A percentile compares a stretch with the other conserved stretches of the same genome.
Conservation (phyloP, 202 grass and related monocot genomes). For the Cymbopogon flexuosus region DNA sequence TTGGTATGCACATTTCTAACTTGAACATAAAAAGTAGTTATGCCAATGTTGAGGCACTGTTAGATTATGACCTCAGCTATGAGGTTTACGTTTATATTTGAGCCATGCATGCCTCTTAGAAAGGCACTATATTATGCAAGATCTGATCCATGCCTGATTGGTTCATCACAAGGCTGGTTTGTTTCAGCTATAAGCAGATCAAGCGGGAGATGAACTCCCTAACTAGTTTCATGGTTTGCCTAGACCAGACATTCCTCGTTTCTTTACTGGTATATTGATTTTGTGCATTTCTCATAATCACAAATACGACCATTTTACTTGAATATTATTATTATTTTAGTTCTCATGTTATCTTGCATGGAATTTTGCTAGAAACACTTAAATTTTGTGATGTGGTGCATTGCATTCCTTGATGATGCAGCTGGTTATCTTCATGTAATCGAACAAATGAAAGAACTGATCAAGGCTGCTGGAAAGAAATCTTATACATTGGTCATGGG, state of each 20-base stretch:
- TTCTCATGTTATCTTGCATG: neutral
- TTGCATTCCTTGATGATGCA: slow-evolving; percentile 41
- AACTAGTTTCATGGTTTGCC: neutral
- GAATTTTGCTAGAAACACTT: slow-evolving; percentile 12
- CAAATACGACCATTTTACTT: neutral
- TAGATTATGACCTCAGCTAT: neutral
- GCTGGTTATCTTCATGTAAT: slow-evolving; percentile 93
- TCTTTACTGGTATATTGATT: neutral
- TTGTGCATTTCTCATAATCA: slow-evolving; percentile 13
- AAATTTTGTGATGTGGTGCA: slow-evolving; percentile 17
- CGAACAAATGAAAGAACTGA: slow-evolving; percentile 88
- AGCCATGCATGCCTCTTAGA: neutral
- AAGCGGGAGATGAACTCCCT: neutral
- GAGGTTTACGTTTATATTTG: neutral
- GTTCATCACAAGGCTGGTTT: neutral
- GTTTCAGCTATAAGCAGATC: neutral
- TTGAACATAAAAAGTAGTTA: slow-evolving; percentile 13
- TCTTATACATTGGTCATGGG: slow-evolving; percentile 95
- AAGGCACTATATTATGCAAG: neutral
- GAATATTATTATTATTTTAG: neutral
- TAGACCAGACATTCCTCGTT: neutral
- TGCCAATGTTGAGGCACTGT: neutral
- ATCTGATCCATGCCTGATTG: neutral
- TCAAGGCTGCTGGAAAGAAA: slow-evolving; percentile 83
- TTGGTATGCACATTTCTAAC: slow-evolving; percentile 56